A percentile compares a stretch with the other conserved stretches of the same genome.
Conservation (phyloP, 495 filamentous ascomycete species). For the Aspergillus cavernicola region DNA sequence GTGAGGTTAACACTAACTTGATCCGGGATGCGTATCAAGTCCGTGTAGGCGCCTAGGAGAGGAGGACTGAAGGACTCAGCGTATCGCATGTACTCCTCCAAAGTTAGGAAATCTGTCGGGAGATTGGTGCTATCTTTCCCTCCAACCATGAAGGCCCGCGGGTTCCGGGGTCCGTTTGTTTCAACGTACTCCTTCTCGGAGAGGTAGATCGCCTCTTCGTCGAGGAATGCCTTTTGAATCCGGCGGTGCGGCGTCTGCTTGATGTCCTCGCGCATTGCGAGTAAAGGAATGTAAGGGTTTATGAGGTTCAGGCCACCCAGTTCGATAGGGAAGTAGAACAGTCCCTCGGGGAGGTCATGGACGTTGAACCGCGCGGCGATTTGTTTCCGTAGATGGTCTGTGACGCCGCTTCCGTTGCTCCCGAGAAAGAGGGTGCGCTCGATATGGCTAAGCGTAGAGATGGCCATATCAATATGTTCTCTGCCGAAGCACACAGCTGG, state of each 20-base stretch:
- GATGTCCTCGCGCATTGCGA: slow-evolving; percentile 52
- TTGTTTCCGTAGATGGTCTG: slow-evolving; percentile 51
- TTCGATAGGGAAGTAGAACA: slow-evolving; percentile 61
- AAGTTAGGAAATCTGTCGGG: slow-evolving; percentile 43
- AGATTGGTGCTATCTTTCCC: slow-evolving; percentile 14
- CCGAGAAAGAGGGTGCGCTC: slow-evolving; percentile 52
- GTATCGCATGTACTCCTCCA: slow-evolving; percentile 51
- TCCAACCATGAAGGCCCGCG: not conserved
- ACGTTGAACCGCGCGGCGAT: slow-evolving; percentile 54
- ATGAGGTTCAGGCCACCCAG: slow-evolving; percentile 55
- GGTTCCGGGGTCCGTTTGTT: slow-evolving; percentile 17
- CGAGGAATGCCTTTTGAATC: slow-evolving; percentile 43
- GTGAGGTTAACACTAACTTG: slow-evolving; percentile 33
- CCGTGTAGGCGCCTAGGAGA: slow-evolving; percentile 31
- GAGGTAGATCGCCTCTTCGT: slow-evolving; percentile 45
- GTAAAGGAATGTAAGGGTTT: slow-evolving; percentile 53
- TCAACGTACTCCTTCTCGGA: slow-evolving; percentile 43
- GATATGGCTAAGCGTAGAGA: slow-evolving; percentile 56
- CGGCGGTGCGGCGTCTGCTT: slow-evolving; percentile 39
- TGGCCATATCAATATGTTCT: slow-evolving; percentile 60
- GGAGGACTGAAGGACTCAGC: slow-evolving; percentile 43
- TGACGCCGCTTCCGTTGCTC: slow-evolving; percentile 41
- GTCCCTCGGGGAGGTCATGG: slow-evolving; percentile 59
- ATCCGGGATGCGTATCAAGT: slow-evolving; percentile 37
- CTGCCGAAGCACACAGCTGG: slow-evolving; percentile 62